Evolutionary conservation across 1,284 basidiomycete genomes (phyloP), one percentile per base, ranked within the genome.

Genomic region (Apiotrichum veenhuisii): DNA sequence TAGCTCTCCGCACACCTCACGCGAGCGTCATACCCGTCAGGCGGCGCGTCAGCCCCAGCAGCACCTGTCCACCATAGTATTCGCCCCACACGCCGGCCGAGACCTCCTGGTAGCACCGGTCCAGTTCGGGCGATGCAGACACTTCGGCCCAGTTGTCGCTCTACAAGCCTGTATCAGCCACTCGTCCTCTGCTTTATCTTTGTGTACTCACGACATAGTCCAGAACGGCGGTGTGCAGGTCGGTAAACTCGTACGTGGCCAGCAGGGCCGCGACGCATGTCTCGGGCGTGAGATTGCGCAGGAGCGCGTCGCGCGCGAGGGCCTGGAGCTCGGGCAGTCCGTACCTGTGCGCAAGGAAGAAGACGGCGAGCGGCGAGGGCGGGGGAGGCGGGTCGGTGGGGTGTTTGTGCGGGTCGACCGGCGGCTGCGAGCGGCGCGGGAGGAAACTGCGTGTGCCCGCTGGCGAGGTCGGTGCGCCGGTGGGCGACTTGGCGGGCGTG

Each of bases 291-390:
- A 93, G 82, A 2, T 84, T 86, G 5, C 81, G 80, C 76, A 91
- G 81, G 65, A 91, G 84, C 69, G 90, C 88, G 50, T 87, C 84
- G 54, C 88, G 75, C 2, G 89, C 86, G 10, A 91, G 80, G 14
- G 80, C 69, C 36, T 84, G 83, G 23, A 92, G 80, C 11, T 80
- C 82, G 4, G 83, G 82, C 76, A 91, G 84, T 11, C 80, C 78
- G 72, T 91, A 92, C 38, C 88, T 81, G 77, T 91, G 88, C 12
- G 89, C 87, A 17, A 91, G 80, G 66, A 87, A 84, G 76, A 89
- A 93, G 65, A 91, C 83, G 0, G 87, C 83, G 34, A 93, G 76
- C 22, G 87, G 82, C 2, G 78, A 75, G 2, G 86, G 85, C 3
- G 81, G 67, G 10, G 82, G 75, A 2, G 62, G 62, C 2, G 54